These are phyloP conservation scores for Sporothrix luriei DNA, from an alignment of 2,329 filamentous ascomycete species.

Conservation along the genomic window DNA sequence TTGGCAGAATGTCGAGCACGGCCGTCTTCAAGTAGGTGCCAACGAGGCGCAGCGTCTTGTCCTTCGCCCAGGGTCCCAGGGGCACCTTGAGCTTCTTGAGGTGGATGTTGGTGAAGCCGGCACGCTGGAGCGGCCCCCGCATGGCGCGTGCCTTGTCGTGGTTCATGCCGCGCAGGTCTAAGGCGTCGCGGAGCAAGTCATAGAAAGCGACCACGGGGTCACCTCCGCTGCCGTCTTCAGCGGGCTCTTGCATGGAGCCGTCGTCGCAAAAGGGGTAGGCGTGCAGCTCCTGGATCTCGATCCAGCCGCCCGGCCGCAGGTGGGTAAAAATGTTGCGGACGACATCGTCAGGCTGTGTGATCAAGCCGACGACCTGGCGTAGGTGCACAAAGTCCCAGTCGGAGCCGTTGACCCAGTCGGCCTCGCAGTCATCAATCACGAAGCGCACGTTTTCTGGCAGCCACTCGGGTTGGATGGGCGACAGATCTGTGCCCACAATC, in stretches of 20 bases:
- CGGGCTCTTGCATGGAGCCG: conserved; percentile 44
- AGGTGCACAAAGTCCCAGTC: conserved; percentile 61
- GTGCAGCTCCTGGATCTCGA: conserved; percentile 54
- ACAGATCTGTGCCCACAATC: conserved; percentile 49
- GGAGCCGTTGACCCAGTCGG: conserved; percentile 57
- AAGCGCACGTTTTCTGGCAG: conserved; percentile 64
- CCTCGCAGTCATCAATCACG: conserved; percentile 64
- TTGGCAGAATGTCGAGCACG: conserved; percentile 45
- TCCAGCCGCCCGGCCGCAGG: conserved; percentile 53
- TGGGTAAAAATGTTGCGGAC: conserved; percentile 41
- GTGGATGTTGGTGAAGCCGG: conserved; percentile 50
- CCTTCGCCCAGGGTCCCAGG: conserved; percentile 49
- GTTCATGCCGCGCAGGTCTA: conserved; percentile 39
- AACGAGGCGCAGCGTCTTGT: conserved; percentile 45
- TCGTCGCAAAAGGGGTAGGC: conserved; percentile 50
- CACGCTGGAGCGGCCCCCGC: conserved; percentile 44
- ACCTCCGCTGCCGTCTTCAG: conserved; percentile 1
- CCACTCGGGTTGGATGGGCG: conserved; percentile 51
- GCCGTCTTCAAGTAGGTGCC: conserved; percentile 47
- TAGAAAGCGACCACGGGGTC: conserved; percentile 45
- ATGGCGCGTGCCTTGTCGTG: conserved; percentile 35
- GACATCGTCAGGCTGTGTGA: conserved; percentile 55
- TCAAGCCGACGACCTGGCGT: conserved; percentile 52
- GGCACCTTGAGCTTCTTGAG: conserved; percentile 49
- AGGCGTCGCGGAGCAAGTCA: conserved; percentile 38